Evolutionary conservation across 1,139 yeast species (phyloP).

Genomic region (Geotrichum candidum): DNA sequence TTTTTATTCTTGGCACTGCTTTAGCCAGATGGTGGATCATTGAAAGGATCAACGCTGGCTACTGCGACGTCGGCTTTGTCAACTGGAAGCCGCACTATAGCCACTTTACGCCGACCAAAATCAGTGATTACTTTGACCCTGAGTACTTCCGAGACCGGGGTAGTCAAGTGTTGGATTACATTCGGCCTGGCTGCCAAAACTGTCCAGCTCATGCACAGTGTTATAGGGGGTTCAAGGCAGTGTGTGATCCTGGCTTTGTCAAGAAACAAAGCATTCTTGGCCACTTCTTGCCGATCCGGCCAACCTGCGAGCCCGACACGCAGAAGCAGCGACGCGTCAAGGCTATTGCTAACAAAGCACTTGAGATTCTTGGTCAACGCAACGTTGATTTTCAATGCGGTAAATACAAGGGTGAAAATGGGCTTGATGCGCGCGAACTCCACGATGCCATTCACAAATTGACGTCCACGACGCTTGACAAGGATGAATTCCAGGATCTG

Average conservation of each 20-base stretch:
- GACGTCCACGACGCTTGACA: slow-evolving; percentile 45
- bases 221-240: slow-evolving; percentile 49
- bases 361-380: slow-evolving; percentile 59
- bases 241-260: slow-evolving; percentile 66
- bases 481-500: slow-evolving; percentile 70
- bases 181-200: slow-evolving; percentile 60
- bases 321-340: slow-evolving; percentile 63
- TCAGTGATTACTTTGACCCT: slow-evolving; percentile 16
- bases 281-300: slow-evolving; percentile 55
- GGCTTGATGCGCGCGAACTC: slow-evolving; percentile 30
- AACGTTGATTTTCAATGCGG: slow-evolving; percentile 72
- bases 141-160: slow-evolving; percentile 21
- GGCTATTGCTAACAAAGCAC: slow-evolving; percentile 60
- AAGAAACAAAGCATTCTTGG: slow-evolving; percentile 50
- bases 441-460: slow-evolving; percentile 23
- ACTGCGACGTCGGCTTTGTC: slow-evolving; percentile 33
- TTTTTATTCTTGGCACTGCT: slow-evolving; percentile 19
- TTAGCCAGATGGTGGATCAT: slow-evolving; percentile 32
- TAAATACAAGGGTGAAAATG: slow-evolving; percentile 38
- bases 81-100: slow-evolving; percentile 12
- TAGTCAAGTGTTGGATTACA: slow-evolving; percentile 24
- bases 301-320: slow-evolving; percentile 70
- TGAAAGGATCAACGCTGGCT: slow-evolving; percentile 33
- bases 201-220: slow-evolving; percentile 86
- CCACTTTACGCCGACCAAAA: slow-evolving; percentile 9